Percentiles rank a stretch among this genome's conserved stretches.
These are phyloP conservation scores for Auricularia auricula-judae DNA, from an alignment of 768 basidiomycete species.

Conservation along the genomic window DNA sequence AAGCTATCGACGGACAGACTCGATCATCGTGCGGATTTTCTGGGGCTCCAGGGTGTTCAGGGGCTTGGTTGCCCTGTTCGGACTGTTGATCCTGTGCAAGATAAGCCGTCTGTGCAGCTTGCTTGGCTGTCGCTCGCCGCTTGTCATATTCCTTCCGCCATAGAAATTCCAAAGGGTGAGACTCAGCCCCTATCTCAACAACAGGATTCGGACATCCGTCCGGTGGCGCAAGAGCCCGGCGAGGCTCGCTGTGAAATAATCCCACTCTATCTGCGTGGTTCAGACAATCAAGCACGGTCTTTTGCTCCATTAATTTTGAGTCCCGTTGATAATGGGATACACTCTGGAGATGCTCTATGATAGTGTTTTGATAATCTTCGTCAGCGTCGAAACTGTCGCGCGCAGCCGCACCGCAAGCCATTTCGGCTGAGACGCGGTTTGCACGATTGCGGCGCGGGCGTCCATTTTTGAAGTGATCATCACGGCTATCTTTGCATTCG, in stretches of 20 bases:
- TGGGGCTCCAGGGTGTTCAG: background rate
- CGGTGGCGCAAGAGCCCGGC: background rate
- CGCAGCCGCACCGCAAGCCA: background rate
- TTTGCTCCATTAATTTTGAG: background rate
- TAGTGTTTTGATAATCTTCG: conserved; percentile 6
- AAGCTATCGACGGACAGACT: background rate
- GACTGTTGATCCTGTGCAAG: background rate
- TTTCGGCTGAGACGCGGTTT: background rate
- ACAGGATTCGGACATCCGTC: background rate
- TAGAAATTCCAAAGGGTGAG: conserved; percentile 4
- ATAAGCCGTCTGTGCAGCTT: conserved; percentile 1
- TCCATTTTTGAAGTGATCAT: conserved; percentile 15
- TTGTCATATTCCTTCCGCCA: conserved; percentile 11
- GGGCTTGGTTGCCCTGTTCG: conserved; percentile 3
- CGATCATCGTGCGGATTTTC: conserved; percentile 1
- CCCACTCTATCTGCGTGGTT: conserved; percentile 5
- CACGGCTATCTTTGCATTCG: conserved; percentile 20
- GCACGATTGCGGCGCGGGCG: background rate
- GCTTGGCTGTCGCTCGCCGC: conserved; percentile 8
- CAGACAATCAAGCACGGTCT: conserved; percentile 6
- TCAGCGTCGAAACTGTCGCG: conserved; percentile 5
- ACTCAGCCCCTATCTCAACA: background rate
- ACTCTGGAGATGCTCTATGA: conserved; percentile 12
- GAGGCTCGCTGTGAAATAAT: background rate
- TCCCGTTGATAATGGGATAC: conserved; percentile 2